Evolutionary conservation across 495 filamentous ascomycete species (phyloP).

Genomic region (Cairneyella variabilis): DNA sequence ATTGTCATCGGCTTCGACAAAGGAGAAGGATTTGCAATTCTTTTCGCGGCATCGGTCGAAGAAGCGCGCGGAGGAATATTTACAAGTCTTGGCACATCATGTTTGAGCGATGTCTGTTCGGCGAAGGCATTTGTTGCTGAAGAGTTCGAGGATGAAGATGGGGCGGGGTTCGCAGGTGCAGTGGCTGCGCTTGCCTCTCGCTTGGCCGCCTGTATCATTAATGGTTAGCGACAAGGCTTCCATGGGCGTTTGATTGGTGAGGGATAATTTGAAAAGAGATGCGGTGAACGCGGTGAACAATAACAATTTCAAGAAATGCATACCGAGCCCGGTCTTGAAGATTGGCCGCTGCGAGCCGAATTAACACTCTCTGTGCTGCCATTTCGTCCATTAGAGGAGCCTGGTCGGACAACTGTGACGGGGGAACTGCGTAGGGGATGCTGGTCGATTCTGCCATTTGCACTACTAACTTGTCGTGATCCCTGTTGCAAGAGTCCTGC

Average conservation of each 20-base stretch:
- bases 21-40: slow-evolving; percentile 74
- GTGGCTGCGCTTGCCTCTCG: slow-evolving; percentile 24
- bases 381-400: slow-evolving; percentile 53
- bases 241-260: slow-evolving; percentile 29
- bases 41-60: slow-evolving; percentile 68
- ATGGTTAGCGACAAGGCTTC: slow-evolving; percentile 21
- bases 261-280: slow-evolving; percentile 23
- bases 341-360: slow-evolving; percentile 29
- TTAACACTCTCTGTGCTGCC: slow-evolving; percentile 52
- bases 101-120: slow-evolving; percentile 27
- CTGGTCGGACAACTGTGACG: slow-evolving; percentile 35
- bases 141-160: slow-evolving; percentile 31
- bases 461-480: slow-evolving; percentile 25
- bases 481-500: slow-evolving; percentile 25
- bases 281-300: slow-evolving; percentile 8
- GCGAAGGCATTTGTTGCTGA: slow-evolving; percentile 33
- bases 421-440: slow-evolving; percentile 31
- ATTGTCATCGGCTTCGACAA: slow-evolving; percentile 77
- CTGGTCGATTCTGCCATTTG: slow-evolving; percentile 27
- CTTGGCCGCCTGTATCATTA: slow-evolving; percentile 28
- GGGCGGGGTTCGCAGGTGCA: slow-evolving; percentile 43
- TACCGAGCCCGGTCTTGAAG: slow-evolving; percentile 55
- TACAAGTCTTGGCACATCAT: slow-evolving; percentile 54
- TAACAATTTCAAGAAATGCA: slow-evolving; percentile 25
- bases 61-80: slow-evolving; percentile 65